These are phyloP conservation scores for Parastagonospora nodorum DNA, from an alignment of 2,329 filamentous ascomycete species.

Conservation along the genomic window DNA sequence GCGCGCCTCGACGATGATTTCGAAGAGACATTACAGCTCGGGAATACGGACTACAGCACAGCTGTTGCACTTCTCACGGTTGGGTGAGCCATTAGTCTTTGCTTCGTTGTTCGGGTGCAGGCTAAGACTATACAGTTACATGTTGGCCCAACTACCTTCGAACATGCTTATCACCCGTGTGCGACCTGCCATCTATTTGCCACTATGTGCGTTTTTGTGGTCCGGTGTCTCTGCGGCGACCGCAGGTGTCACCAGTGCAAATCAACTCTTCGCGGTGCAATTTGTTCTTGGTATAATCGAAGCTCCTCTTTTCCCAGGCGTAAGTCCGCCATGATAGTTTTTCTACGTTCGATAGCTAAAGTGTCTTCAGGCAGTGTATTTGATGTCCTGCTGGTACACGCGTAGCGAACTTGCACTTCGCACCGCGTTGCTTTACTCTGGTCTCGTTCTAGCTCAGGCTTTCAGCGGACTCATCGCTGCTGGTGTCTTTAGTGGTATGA, in stretches of 20 bases:
- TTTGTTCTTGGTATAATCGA: constrained; percentile 72
- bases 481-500: constrained; percentile 34
- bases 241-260: constrained; percentile 65
- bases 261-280: constrained; percentile 53
- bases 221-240: constrained; percentile 46
- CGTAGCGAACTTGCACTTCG: constrained; percentile 11
- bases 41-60: constrained; percentile 19
- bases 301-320: constrained; percentile 64
- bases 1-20: constrained; percentile 18
- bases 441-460: constrained; percentile 62
- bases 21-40: constrained; percentile 13
- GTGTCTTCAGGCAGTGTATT: constrained; percentile 7
- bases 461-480: constrained; percentile 61
- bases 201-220: constrained; percentile 10
- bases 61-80: constrained; percentile 15
- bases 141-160: constrained; percentile 2
- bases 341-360: background rate
- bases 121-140: background rate
- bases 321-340: background rate
- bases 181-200: constrained; percentile 13
- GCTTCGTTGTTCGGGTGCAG: background rate
- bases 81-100: background rate
- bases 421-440: constrained; percentile 49
- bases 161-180: constrained; percentile 14
- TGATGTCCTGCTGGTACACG: constrained; percentile 17